Evolutionary conservation across 805 yeast species (phyloP).

Genomic region (Metschnikowia orientalis): DNA sequence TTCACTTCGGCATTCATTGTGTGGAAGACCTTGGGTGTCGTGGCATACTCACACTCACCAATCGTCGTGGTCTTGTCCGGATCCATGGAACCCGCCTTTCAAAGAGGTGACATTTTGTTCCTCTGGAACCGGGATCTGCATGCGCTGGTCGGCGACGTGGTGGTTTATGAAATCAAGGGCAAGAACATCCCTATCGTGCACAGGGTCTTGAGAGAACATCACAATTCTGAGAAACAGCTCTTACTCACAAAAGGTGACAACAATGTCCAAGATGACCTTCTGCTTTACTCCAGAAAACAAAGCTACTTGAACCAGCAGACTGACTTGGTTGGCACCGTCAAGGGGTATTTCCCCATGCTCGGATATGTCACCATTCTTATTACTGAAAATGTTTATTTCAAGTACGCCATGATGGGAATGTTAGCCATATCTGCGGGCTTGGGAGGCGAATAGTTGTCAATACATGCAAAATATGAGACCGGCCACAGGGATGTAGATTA

Average conservation of each 20-base stretch:
- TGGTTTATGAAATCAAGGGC: constrained; percentile 80
- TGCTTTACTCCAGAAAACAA: constrained; percentile 73
- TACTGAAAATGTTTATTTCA: constrained; percentile 82
- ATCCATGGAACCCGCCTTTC: constrained; percentile 99
- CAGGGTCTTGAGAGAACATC: constrained; percentile 85
- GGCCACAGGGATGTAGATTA: too few species aligned
- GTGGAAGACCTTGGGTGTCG: constrained; percentile 78
- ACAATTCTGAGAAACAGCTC: constrained; percentile 52
- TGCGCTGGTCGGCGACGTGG: constrained; percentile 84
- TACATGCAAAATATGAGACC: background rate
- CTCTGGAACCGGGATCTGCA: constrained; percentile 77
- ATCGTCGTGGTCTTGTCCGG: constrained; percentile 96
- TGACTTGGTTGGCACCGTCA: constrained; percentile 89
- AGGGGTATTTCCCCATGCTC: constrained; percentile 81
- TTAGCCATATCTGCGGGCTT: constrained; percentile 69
- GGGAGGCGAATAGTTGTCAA: constrained; percentile 18
- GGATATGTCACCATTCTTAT: constrained; percentile 91
- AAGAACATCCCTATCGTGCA: constrained; percentile 94
- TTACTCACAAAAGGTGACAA: constrained; percentile 95
- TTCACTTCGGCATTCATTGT: constrained; percentile 86
- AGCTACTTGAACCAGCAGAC: constrained; percentile 67
- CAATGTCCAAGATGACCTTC: constrained; percentile 86
- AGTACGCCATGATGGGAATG: constrained; percentile 69
- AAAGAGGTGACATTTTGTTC: constrained; percentile 90
- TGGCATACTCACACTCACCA: constrained; percentile 84